Base-by-base conservation (phyloP, 352 stramenopile species). In the Blastocystis sp. region DNA sequence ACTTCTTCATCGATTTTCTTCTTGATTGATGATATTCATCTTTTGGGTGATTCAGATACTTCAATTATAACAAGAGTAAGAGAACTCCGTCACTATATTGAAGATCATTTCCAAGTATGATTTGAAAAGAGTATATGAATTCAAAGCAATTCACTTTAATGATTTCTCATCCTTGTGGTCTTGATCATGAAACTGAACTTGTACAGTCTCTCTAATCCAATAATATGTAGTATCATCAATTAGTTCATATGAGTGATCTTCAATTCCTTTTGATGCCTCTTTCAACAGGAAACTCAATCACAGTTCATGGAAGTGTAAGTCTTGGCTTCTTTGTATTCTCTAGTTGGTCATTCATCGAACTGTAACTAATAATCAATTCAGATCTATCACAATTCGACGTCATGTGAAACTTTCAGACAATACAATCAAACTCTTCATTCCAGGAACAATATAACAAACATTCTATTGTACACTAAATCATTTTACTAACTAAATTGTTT, bases 401-500 rank as follows among this genome's bases (percentile, higher is more conserved):
- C 69, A 80, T 43, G 69, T 80, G 4, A 80, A 80, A 37, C 59
- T 80, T 24, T 14, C 5, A 21, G 69, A 80, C 46, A 65, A 58
- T 43, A 27, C 16, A 21, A 80, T 80, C 24, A 24, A 29, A 19
- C 42, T 80, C 7, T n/a, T 80, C 6, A 52, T 80, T 80, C 69
- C 69, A 7, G 69, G 69, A 71, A 35, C 14, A 14, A 35, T 71
- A 37, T 71, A n/a, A n/a, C n/a, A n/a, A n/a, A n/a, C n/a, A n/a
- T n/a, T n/a, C n/a, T n/a, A n/a, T n/a, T n/a, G n/a, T 66, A 19
- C 19, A 42, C 27, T 97, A 97, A 89, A 97, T 90, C 90, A 95
- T 94, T 89, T 94, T 90, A 91, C 95, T 94, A 90, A 97, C 94
- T 88, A 97, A 94, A 90, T 94, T 94, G 93, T 97, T 94, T 91